Evolutionary conservation across 1,139 yeast genomes (phyloP).

Genomic region (Yamadazyma atlantica): DNA sequence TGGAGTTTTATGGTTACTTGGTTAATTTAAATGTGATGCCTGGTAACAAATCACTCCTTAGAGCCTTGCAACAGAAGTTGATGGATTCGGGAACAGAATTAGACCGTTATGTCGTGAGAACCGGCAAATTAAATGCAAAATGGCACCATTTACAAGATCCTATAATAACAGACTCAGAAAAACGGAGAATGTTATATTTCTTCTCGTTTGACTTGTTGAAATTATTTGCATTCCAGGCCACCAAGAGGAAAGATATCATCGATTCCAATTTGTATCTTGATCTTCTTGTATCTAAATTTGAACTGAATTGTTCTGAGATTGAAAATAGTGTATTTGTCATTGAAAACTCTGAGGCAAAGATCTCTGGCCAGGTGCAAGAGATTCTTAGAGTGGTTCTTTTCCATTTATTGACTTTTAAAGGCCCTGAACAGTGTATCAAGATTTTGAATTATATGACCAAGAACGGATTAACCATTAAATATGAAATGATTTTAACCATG

Average conservation of each 20-base stretch:
- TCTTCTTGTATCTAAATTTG: slow-evolving; percentile 39
- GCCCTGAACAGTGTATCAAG: slow-evolving; percentile 31
- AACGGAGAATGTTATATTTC: slow-evolving; percentile 30
- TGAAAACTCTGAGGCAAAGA: slow-evolving; percentile 16
- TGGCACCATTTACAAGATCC: slow-evolving; percentile 36
- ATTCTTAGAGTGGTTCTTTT: slow-evolving; percentile 29
- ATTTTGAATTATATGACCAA: slow-evolving; percentile 35
- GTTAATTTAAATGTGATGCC: slow-evolving; percentile 37
- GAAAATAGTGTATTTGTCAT: slow-evolving; percentile 11
- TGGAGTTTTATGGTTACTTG: slow-evolving; percentile 32
- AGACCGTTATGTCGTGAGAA: slow-evolving; percentile 34
- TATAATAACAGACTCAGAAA: slow-evolving; percentile 19
- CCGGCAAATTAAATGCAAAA: slow-evolving; percentile 36
- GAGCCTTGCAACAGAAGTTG: slow-evolving; percentile 24
- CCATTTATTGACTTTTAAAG: slow-evolving; percentile 41
- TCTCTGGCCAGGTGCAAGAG: slow-evolving; percentile 25
- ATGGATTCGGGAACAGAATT: slow-evolving; percentile 26
- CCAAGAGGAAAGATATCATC: slow-evolving; percentile 29
- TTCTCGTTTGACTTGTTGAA: slow-evolving; percentile 30
- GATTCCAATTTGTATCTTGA: slow-evolving; percentile 36
- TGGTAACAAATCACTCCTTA: slow-evolving; percentile 14
- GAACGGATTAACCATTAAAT: slow-evolving; percentile 26
- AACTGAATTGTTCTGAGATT: slow-evolving; percentile 20
- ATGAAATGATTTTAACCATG: slow-evolving; percentile 25
- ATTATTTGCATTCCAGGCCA: slow-evolving; percentile 22